Percentiles rank a stretch among this genome's conserved stretches.
phyloP scores from a whole-genome alignment of 495 filamentous ascomycete species.

The Podospora fimiseda region DNA sequence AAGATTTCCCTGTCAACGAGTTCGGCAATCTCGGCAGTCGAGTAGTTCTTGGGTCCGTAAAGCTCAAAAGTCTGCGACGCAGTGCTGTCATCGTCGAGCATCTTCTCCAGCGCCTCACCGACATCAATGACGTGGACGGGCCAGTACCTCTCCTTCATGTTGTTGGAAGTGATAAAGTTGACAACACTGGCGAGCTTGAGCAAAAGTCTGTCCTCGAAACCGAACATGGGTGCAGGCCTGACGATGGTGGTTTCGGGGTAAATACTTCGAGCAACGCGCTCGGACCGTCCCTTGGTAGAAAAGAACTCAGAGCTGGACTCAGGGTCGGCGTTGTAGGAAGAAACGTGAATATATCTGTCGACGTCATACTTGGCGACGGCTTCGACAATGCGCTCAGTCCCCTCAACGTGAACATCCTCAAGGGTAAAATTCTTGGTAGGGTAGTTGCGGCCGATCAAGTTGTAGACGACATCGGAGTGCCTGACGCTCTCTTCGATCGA shows the following conservation, averaged over 20 bases:
- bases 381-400: slow-evolving; percentile 88
- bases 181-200: slow-evolving; percentile 70
- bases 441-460: slow-evolving; percentile 87
- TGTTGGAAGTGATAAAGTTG: slow-evolving; percentile 83
- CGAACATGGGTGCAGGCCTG: slow-evolving; percentile 87
- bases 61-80: slow-evolving; percentile 90
- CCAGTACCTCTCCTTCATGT: slow-evolving; percentile 85
- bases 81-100: slow-evolving; percentile 84
- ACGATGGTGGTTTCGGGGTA: slow-evolving; percentile 99
- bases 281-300: slow-evolving; percentile 79
- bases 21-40: slow-evolving; percentile 75
- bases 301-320: slow-evolving; percentile 81
- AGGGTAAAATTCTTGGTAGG: slow-evolving; percentile 97
- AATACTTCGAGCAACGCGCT: slow-evolving; percentile 78
- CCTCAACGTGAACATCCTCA: slow-evolving; percentile 90
- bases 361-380: slow-evolving; percentile 98
- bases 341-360: slow-evolving; percentile 95
- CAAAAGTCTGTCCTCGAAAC: slow-evolving; percentile 88
- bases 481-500: slow-evolving; percentile 95
- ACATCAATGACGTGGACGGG: slow-evolving; percentile 92
- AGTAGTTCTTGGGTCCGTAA: slow-evolving; percentile 89
- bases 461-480: slow-evolving; percentile 96
- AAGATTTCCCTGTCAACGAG: slow-evolving; percentile 87
- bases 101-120: slow-evolving; percentile 75
- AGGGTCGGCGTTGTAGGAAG: slow-evolving; percentile 82